A percentile compares a stretch with the other conserved stretches of the same genome.
Evolutionary conservation across 768 basidiomycete genomes (phyloP).

Genomic region (Austroboletus festivus): DNA sequence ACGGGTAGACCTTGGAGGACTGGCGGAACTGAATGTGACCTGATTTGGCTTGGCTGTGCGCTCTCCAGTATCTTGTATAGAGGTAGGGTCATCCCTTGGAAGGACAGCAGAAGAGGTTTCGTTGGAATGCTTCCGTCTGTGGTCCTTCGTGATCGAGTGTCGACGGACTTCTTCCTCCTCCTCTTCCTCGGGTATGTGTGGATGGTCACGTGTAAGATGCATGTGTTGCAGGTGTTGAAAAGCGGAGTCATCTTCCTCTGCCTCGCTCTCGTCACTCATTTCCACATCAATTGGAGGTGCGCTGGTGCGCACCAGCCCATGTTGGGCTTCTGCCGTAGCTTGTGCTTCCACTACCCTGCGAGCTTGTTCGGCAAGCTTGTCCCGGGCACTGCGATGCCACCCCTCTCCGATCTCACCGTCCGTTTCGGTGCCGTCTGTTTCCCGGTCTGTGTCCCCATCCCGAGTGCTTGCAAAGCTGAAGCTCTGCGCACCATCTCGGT

Average conservation of each 20-base stretch:
- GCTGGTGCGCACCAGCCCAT: conserved; percentile 39
- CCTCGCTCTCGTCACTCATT: conserved; percentile 79
- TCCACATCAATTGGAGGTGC: conserved; percentile 73
- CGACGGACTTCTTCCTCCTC: conserved; percentile 47
- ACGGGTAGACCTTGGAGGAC: conserved; percentile 15
- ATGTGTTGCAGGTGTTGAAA: conserved; percentile 37
- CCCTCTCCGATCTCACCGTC: conserved; percentile 54
- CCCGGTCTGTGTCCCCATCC: conserved; percentile 47
- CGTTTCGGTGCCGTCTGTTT: conserved; percentile 46
- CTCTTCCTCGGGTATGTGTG: conserved; percentile 69
- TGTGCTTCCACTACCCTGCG: conserved; percentile 52
- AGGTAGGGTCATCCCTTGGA: conserved; percentile 17
- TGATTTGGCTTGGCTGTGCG: conserved; percentile 17
- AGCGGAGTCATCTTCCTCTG: conserved; percentile 49
- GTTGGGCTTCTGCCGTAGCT: conserved; percentile 42
- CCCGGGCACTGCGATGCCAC: conserved; percentile 64
- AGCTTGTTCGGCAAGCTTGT: conserved; percentile 69
- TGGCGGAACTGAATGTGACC: conserved; percentile 11
- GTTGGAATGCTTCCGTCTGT: conserved; percentile 20
- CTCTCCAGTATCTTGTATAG: conserved; percentile 4
- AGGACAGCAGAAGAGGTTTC: conserved; percentile 36
- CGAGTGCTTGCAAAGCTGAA: conserved; percentile 75
- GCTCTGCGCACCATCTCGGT: conserved; percentile 59
- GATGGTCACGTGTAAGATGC: conserved; percentile 44
- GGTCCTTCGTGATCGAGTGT: conserved; percentile 22